Percentiles rank a stretch among this genome's conserved stretches.
Evolutionary conservation across 2,329 filamentous ascomycete species (phyloP).

Genomic region (Zymoseptoria pseudotritici): DNA sequence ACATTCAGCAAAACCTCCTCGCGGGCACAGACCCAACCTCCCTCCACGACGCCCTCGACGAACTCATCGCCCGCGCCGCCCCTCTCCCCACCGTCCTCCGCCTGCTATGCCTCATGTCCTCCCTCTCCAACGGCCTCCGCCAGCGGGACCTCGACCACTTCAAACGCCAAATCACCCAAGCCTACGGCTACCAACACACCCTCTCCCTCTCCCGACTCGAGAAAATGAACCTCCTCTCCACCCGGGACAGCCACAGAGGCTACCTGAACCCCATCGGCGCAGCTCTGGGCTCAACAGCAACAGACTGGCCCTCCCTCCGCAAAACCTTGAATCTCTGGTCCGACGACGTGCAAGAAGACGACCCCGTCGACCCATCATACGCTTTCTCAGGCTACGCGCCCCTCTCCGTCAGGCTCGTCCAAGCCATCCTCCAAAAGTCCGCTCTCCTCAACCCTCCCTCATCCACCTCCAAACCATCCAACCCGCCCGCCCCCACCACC

Average conservation of each 20-base stretch:
- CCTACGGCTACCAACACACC: conserved; percentile 91
- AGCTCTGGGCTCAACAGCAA: conserved; percentile 42
- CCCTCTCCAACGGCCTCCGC: conserved; percentile 79
- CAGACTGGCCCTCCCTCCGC: conserved; percentile 78
- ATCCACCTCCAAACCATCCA: conserved; percentile 47
- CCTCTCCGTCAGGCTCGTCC: conserved; percentile 80
- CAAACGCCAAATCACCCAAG: conserved; percentile 78
- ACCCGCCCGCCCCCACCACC: conserved; percentile 5
- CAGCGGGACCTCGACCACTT: conserved; percentile 84
- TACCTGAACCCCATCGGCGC: conserved; percentile 71
- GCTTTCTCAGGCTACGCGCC: conserved; percentile 97
- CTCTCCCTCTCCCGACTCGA: conserved; percentile 83
- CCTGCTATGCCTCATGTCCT: conserved; percentile 84
- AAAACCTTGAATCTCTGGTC: conserved; percentile 84
- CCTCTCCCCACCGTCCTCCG: conserved; percentile 76
- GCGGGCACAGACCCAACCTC: conserved; percentile 82
- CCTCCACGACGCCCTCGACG: conserved; percentile 85
- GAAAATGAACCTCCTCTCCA: conserved; percentile 77
- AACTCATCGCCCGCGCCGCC: conserved; percentile 82
- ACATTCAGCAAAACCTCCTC: conserved; percentile 92
- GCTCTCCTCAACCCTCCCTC: conserved; percentile 40
- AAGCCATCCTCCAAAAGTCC: conserved; percentile 87
- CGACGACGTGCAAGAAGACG: conserved; percentile 91
- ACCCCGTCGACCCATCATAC: conserved; percentile 92
- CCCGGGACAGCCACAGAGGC: conserved; percentile 64